Conservation (phyloP, 345 rosid genomes). For the Lumnitzera racemosa region DNA sequence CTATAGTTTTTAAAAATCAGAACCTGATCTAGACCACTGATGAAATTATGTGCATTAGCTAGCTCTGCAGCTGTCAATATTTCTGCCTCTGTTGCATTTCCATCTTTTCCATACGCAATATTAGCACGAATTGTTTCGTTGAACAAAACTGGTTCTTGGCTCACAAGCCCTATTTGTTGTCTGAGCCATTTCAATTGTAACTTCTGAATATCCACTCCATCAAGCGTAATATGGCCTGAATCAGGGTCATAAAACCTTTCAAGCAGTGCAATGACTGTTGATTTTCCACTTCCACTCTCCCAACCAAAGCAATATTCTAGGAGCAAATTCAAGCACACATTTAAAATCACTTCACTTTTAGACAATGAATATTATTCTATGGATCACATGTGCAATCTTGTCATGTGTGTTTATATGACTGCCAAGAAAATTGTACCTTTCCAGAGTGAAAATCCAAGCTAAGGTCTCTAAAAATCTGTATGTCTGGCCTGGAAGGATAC, state of each 20-base stretch:
- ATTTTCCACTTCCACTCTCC: constrained; percentile 41
- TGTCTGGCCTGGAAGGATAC: constrained; percentile 70
- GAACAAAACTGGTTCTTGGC: constrained; percentile 31
- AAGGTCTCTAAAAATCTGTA: constrained; percentile 59
- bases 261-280: constrained; percentile 26
- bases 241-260: constrained; percentile 31
- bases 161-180: constrained; percentile 31
- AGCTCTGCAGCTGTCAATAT: constrained; percentile 23
- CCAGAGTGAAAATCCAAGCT: constrained; percentile 27
- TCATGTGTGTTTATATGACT: too few relatives aligned
- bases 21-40: constrained; percentile 25
- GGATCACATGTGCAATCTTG: too few relatives aligned
- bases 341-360: too few relatives aligned
- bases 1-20: too few relatives aligned
- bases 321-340: not conserved
- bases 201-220: constrained; percentile 25
- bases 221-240: constrained; percentile 28
- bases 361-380: too few relatives aligned
- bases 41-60: constrained; percentile 28
- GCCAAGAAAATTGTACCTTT: constrained; percentile 12
- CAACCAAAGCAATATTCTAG: constrained; percentile 33
- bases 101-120: constrained; percentile 33
- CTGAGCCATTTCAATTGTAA: constrained; percentile 26
- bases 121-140: constrained; percentile 29
- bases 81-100: constrained; percentile 29